phyloP scores from a whole-genome alignment of 2,329 filamentous ascomycete genomes.

The Penicillium sp. region DNA sequence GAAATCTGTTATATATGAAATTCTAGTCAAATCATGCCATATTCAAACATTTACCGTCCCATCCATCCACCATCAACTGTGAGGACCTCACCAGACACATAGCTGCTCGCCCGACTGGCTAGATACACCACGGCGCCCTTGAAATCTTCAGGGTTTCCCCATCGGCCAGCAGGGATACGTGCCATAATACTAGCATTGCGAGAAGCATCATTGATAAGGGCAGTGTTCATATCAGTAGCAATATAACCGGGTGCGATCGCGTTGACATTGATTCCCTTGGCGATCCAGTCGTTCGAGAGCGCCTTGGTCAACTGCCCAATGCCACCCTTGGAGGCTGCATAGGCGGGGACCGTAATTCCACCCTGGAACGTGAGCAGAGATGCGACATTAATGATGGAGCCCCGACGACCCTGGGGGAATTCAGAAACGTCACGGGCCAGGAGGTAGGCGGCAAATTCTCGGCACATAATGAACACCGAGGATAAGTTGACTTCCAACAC shows the following conservation, averaged over 20 bases:
- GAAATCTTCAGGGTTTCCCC: slow-evolving; percentile 83
- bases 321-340: slow-evolving; percentile 37
- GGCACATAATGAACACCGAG: slow-evolving; percentile 63
- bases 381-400: slow-evolving; percentile 75
- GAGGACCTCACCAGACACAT: slow-evolving; percentile 78
- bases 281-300: slow-evolving; percentile 54
- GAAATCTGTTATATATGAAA: too few relatives aligned
- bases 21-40: too few relatives aligned
- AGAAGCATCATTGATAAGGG: slow-evolving; percentile 69
- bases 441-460: slow-evolving; percentile 38
- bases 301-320: slow-evolving; percentile 44
- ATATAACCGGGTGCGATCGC: slow-evolving; percentile 56
- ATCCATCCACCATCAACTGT: slow-evolving; percentile 92
- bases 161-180: slow-evolving; percentile 78
- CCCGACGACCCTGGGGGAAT: slow-evolving; percentile 30
- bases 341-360: slow-evolving; percentile 69
- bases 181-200: slow-evolving; percentile 71
- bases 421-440: slow-evolving; percentile 29
- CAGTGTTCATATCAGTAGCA: slow-evolving; percentile 75
- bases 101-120: slow-evolving; percentile 71
- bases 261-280: slow-evolving; percentile 57
- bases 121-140: slow-evolving; percentile 78
- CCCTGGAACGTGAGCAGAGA: slow-evolving; percentile 81
- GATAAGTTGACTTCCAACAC: slow-evolving; percentile 86
- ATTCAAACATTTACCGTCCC: slow-evolving; percentile 74